Percentiles rank a stretch among this genome's conserved stretches.
Conservation (phyloP, 768 basidiomycete genomes). For the Hericium coralloides region DNA sequence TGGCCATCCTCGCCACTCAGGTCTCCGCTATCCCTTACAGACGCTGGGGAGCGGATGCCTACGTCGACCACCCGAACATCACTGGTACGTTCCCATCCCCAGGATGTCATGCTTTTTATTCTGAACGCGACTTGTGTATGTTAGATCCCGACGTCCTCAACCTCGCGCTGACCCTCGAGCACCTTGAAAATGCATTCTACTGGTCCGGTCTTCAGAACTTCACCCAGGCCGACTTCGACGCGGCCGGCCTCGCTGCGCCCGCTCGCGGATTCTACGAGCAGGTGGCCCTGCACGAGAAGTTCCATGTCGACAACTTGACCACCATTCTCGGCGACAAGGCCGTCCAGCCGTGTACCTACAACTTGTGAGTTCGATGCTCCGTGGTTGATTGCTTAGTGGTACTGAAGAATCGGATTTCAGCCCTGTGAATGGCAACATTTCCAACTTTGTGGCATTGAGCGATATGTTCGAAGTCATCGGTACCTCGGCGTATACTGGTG, state of each 20-base stretch:
- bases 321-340: conserved; percentile 34
- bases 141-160: conserved; percentile 29
- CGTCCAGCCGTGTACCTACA: conserved; percentile 49
- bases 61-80: too few species aligned
- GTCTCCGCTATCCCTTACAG: background rate
- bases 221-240: conserved; percentile 33
- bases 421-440: conserved; percentile 34
- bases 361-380: conserved; percentile 35
- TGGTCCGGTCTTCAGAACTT: conserved; percentile 34
- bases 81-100: too few species aligned
- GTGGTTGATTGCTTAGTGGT: background rate
- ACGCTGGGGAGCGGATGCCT: background rate
- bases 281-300: conserved; percentile 44
- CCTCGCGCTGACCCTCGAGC: conserved; percentile 39
- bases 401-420: background rate
- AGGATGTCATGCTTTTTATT: too few species aligned
- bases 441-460: conserved; percentile 35
- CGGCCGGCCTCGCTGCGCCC: conserved; percentile 39
- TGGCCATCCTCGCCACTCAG: background rate
- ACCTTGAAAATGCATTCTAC: conserved; percentile 40
- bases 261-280: conserved; percentile 42
- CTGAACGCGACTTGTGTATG: too few species aligned
- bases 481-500: conserved; percentile 52
- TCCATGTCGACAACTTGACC: conserved; percentile 47
- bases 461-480: conserved; percentile 45